Base-by-base conservation (phyloP, 2,329 filamentous ascomycete genomes). In the Fusarium citri region DNA sequence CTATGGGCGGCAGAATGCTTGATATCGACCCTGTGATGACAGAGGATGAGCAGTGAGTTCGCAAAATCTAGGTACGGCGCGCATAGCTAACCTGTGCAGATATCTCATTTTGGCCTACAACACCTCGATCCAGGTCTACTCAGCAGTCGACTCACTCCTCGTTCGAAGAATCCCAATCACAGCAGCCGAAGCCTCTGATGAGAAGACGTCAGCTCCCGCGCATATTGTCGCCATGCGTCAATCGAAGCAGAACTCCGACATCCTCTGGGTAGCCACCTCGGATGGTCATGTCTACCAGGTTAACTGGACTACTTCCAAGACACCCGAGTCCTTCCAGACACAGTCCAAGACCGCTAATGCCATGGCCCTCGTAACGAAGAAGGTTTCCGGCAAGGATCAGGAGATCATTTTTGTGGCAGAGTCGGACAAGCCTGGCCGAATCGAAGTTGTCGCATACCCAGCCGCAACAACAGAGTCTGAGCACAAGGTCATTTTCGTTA, bases 111-210 rank as follows among this genome's bases (percentile, higher is more conserved):
- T 97, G 59, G 88, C 91, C 31, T 93, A 93, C 75, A 87, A 90
- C 64, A 90, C 88, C 28, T 91, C 91, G 12, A 84, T 98, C 56
- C 92, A 94, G 77, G 86, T 97, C 26, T 97, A 96, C 80, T 92
- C 92, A 3, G 88, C 93, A 30, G 84, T 88, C 69, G 94, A 94
- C 57, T 98, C 96, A 3, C 87, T 97, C 51, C 87, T 97, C 23
- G 84, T 93, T 47, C 90, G 93, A 71, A 88, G 89, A 59, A 90
- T 98, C 50, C 82, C 87, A 15, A 82, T 91, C 70, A 76, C 68
- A 60, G 73, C 71, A 34, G 62, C 74, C 40, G 77, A 78, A 49
- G 55, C 73, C 30, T 71, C 76, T 8, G 69, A 72, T 14, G 53
- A 74, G 25, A 74, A 73, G 30, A 64, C 63, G 12, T 58, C 76